Percentiles rank a stretch among this genome's conserved stretches.
Conservation (phyloP, 192 early-diverging fungal genomes). For the Allomyces macrogynus region DNA sequence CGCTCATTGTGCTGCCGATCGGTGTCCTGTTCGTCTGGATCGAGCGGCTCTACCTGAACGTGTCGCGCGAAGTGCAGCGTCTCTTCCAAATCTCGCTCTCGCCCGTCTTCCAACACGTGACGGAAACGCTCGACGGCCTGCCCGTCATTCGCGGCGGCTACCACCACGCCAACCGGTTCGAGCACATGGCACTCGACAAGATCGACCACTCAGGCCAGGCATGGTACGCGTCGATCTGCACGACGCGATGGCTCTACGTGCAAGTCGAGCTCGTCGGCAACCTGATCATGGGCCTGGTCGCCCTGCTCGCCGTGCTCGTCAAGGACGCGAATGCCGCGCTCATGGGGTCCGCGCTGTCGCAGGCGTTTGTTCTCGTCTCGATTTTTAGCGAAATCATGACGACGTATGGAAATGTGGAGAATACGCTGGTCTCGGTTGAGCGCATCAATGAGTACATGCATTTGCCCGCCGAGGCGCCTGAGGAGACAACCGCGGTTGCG, state of each 20-base stretch:
- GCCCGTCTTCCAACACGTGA: not conserved
- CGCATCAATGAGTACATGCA: slow-evolving; percentile 63
- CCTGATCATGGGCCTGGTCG: slow-evolving; percentile 25
- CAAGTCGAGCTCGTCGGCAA: slow-evolving; percentile 33
- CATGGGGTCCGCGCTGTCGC: slow-evolving; percentile 67
- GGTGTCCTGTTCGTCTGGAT: not conserved
- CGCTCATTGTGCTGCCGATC: slow-evolving; percentile 6
- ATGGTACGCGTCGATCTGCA: slow-evolving; percentile 6
- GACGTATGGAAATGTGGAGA: slow-evolving; percentile 62
- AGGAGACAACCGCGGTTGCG: not conserved
- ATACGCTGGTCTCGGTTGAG: slow-evolving; percentile 72
- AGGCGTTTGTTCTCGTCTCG: slow-evolving; percentile 64
- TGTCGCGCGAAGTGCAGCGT: not conserved
- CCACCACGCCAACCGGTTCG: not conserved
- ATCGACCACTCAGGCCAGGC: not conserved
- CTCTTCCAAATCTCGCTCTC: not conserved
- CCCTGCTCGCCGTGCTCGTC: not conserved
- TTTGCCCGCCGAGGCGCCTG: slow-evolving; percentile 48
- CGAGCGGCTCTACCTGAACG: not conserved
- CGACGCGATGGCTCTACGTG: slow-evolving; percentile 71
- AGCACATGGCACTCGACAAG: slow-evolving; percentile 1
- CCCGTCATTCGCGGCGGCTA: not conserved
- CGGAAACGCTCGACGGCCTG: not conserved
- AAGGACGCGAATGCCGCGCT: slow-evolving; percentile 39
- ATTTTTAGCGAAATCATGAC: slow-evolving; percentile 61